A percentile compares a stretch with the other conserved stretches of the same genome.
Conservation (phyloP, 2,329 filamentous ascomycete genomes). For the Penicillium polonicum region DNA sequence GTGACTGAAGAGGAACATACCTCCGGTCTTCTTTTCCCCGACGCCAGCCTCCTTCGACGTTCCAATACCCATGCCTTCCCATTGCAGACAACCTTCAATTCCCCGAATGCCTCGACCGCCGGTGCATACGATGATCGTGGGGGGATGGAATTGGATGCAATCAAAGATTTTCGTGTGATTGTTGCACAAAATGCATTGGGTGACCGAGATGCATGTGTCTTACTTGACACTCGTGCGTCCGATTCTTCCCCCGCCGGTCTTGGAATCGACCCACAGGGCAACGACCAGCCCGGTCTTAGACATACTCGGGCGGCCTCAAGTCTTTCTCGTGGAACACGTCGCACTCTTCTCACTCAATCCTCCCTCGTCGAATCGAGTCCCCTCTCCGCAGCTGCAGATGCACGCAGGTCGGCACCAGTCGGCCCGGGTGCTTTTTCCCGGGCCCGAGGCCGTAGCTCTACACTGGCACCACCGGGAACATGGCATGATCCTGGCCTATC, state of each 20-base stretch:
- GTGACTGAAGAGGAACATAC: constrained; percentile 52
- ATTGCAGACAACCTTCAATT: constrained; percentile 43
- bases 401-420: constrained; percentile 33
- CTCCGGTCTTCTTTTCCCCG: constrained; percentile 49
- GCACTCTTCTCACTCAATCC: constrained; percentile 35
- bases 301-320: constrained; percentile 42
- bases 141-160: constrained; percentile 46
- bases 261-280: constrained; percentile 36
- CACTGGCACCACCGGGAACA: constrained; percentile 38
- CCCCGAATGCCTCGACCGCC: constrained; percentile 43
- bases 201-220: constrained; percentile 48
- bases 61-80: constrained; percentile 44
- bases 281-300: constrained; percentile 30
- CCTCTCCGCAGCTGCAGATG: constrained; percentile 32
- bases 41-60: constrained; percentile 43
- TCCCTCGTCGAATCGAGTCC: constrained; percentile 37
- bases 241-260: constrained; percentile 34
- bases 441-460: constrained; percentile 47
- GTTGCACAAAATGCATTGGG: constrained; percentile 51
- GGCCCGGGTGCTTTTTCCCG: constrained; percentile 43
- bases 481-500: constrained; percentile 37
- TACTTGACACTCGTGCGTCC: constrained; percentile 44
- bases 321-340: constrained; percentile 37
- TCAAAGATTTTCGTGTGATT: constrained; percentile 48
- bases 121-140: constrained; percentile 49